Evolutionary conservation across 176 grass and related monocot species (phyloP), one percentile per base, ranked within the genome.

Genomic region (Hsuehochloa calcarea): DNA sequence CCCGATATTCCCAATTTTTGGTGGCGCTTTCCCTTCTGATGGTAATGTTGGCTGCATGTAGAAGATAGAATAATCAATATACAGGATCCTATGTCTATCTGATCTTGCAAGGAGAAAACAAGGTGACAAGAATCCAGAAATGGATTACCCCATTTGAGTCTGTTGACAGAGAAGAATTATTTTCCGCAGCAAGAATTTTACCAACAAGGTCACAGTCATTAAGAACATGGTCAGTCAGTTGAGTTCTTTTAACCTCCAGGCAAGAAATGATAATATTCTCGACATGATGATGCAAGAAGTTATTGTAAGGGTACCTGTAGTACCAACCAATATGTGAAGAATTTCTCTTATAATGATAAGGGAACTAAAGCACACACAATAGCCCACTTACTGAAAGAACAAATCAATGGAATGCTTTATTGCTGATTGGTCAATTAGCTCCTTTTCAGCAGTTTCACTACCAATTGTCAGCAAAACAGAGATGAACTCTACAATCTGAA

Each of bases 401-500:
- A 93, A 80, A 85, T 91, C 87, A 45, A 93, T 85, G 74, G 81
- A 87, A 50, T 19, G 81, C 69, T 86, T 91, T 89, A 96, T 85
- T 65, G 91, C 94, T 72, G 84, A 92, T 74, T 92, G 77, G 52
- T 29, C 70, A n/a, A 93, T 90, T 87, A 96, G 88, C 78, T 90
- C 85, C 81, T 84, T 91, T 79, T 96, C 94, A 75, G 86, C 94
- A 44, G 82, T 52, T 91, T 93, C 91, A 43, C 91, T 96, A 80
- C 94, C 91, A 75, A 89, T 93, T 80, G 91, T 90, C 54, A 91
- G 78, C 80, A 93, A 86, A 85, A 96, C 94, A 62, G 94, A 96
- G 52, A 96, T 91, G 77, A 96, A 96, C 81, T 96, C 91, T 35
- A 96, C 84, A 89, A 96, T 89, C 94, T 96, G 94, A 44, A 80